Evolutionary conservation across 805 yeast species (phyloP), one percentile per base, ranked within the genome.

Genomic region (Starmerella potacharoeniae): DNA sequence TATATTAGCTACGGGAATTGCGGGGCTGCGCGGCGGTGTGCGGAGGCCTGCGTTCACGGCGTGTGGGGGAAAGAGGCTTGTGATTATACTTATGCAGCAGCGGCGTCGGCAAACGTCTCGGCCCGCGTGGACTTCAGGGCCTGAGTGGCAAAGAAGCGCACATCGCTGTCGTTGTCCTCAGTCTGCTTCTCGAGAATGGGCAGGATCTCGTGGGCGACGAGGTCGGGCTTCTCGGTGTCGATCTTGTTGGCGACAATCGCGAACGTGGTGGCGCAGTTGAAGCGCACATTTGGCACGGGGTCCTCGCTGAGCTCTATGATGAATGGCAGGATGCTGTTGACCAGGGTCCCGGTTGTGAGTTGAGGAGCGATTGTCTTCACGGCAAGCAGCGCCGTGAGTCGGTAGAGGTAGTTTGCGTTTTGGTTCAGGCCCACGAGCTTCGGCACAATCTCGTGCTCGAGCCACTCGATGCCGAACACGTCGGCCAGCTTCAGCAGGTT

Each of bases 401-500:
- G 81, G 72, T 88, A 87, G 60, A 91, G 84, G 69, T 93, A 93
- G 72, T 89, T 91, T 33, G 73, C 65, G 52, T 72, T 66, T 28
- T 80, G 71, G 57, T 79, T 79, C 56, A 77, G 77, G 42, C 70
- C 74, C 61, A 90, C 73, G 56, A 93, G 78, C 68, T 90, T 82
- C 51, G 84, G 78, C 56, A 93, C 80, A 44, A 93, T 83, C 67
- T 89, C 93, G 45, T 74, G 73, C 68, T 87, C 82, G 48, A 96
- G 91, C 99, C 99, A 93, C 40, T 82, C 82, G 39, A 90, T 82
- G 35, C 97, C 98, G 71, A 93, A 93, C 39, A 87, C 88, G 61
- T 78, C 79, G 5, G 96, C 82, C 64, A 93, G 75, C 62, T 84
- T 82, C 62, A 79, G 82, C 62, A 93, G 74, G 69, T 90, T 93